Evolutionary conservation across 75 land plant species (phyloP).

Genomic region (Cunninghamia lanceolata): DNA sequence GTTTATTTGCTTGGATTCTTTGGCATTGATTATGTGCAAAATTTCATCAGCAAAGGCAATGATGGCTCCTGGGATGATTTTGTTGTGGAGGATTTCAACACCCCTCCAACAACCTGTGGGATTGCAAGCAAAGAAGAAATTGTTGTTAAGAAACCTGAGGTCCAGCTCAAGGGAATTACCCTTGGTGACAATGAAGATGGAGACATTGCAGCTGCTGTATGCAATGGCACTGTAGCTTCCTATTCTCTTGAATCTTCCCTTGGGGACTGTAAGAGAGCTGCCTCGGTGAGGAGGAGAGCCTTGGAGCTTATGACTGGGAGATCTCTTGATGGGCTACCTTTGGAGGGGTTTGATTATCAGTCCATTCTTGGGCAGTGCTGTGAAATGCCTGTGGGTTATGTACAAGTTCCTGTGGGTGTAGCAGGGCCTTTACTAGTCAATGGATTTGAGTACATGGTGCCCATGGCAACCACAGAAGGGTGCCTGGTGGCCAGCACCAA

Average conservation of each 20-base stretch:
- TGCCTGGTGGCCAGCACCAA: constrained; percentile 61
- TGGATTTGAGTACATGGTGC: constrained; percentile 57
- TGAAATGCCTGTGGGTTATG: no score
- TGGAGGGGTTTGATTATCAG: no score
- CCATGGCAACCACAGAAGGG: constrained; percentile 91
- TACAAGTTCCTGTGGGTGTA: no score
- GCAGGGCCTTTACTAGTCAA: constrained; percentile 34
- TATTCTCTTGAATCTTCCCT: constrained; percentile 16
- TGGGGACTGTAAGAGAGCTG: constrained; percentile 66
- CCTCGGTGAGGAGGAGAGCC: constrained; percentile 47
- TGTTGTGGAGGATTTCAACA: no score
- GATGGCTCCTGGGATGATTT: neutral
- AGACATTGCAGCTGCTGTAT: no score
- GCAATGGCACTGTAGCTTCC: no score
- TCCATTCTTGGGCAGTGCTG: no score
- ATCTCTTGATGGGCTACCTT: no score
- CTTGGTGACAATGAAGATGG: no score
- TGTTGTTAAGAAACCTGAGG: neutral
- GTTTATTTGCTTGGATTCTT: constrained; percentile 26
- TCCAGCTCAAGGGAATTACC: constrained; percentile 5
- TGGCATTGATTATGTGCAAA: constrained; percentile 77
- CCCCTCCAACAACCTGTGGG: no score
- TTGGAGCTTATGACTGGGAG: constrained; percentile 43
- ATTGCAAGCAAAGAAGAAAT: neutral
- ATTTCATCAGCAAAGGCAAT: constrained; percentile 14